Percentiles rank a stretch among this genome's conserved stretches.
These are phyloP conservation scores for Candida schatavii DNA, from an alignment of 805 yeast species.

Conservation along the genomic window DNA sequence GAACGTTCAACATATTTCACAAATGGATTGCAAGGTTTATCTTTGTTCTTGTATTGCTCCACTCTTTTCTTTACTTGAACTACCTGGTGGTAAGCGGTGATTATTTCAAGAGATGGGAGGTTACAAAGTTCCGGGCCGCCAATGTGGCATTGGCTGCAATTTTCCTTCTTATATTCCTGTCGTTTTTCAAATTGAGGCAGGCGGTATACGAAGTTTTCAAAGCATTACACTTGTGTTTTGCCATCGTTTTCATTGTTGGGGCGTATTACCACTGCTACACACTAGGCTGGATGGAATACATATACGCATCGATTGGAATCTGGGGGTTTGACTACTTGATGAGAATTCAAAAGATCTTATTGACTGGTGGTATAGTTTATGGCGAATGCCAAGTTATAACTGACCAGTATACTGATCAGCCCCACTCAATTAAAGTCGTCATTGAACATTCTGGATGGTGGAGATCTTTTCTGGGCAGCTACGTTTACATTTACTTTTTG, in stretches of 20 bases:
- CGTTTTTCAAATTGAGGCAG: constrained; percentile 25
- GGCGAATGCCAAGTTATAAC: constrained; percentile 18
- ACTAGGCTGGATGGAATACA: constrained; percentile 41
- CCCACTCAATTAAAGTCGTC: constrained; percentile 10
- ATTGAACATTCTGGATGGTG: constrained; percentile 28
- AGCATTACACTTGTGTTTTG: constrained; percentile 39
- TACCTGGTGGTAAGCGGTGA: constrained; percentile 2
- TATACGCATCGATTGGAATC: constrained; percentile 32
- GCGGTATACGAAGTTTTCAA: constrained; percentile 46
- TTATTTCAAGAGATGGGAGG: neutral
- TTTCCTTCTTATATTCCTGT: constrained; percentile 18
- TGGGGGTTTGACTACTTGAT: constrained; percentile 43
- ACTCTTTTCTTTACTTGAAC: constrained; percentile 22
- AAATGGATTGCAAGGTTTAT: constrained; percentile 42
- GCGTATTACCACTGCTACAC: constrained; percentile 47
- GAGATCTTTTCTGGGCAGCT: constrained; percentile 53
- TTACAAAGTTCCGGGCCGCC: constrained; percentile 45
- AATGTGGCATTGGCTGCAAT: constrained; percentile 24
- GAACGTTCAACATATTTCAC: constrained; percentile 42
- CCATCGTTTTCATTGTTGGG: constrained; percentile 40
- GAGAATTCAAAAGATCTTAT: constrained; percentile 29
- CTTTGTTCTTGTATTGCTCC: constrained; percentile 28
- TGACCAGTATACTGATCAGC: neutral
- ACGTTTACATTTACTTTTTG: constrained; percentile 56
- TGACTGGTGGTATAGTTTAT: constrained; percentile 22